Conservation (phyloP, 345 rosid species). For the Populus simonii region DNA sequence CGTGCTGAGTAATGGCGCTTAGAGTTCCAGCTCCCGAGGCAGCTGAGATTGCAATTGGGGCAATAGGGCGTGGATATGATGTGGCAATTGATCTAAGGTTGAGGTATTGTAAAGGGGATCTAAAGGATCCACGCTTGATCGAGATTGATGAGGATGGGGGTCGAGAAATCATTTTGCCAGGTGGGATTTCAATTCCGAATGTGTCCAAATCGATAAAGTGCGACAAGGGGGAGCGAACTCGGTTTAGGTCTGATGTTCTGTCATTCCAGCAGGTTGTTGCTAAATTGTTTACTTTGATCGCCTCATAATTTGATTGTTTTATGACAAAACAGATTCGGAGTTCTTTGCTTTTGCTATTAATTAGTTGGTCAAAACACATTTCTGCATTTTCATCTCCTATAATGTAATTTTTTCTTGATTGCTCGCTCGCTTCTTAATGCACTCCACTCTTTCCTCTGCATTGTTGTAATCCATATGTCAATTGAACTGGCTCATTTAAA, state of each 20-base stretch:
- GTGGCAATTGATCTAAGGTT: conserved; percentile 66
- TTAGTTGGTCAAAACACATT: not conserved
- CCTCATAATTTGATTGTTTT: not conserved
- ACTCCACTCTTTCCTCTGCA: not conserved
- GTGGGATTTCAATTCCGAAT: conserved; percentile 68
- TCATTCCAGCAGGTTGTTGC: conserved; percentile 78
- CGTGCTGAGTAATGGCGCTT: conserved; percentile 64
- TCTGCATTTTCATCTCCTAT: not conserved
- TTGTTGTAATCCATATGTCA: not conserved
- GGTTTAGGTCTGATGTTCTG: conserved; percentile 80
- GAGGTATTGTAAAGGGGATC: conserved; percentile 71
- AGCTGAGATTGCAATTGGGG: conserved; percentile 79
- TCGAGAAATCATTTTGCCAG: conserved; percentile 69
- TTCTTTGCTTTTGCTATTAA: not conserved
- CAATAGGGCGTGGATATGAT: conserved; percentile 91
- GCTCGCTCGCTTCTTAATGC: not conserved
- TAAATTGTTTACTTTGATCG: not conserved
- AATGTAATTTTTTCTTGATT: not conserved
- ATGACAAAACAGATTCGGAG: not conserved
- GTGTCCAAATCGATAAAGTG: conserved; percentile 87
- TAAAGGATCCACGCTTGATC: conserved; percentile 50
- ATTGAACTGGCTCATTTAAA: not conserved
- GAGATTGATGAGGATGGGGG: conserved; percentile 60
- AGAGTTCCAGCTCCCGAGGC: conserved; percentile 68
- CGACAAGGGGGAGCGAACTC: conserved; percentile 86